A percentile compares a stretch with the other conserved stretches of the same genome.
Evolutionary conservation across 1,139 yeast genomes (phyloP).

Genomic region (Yamadazyma diddensiae): DNA sequence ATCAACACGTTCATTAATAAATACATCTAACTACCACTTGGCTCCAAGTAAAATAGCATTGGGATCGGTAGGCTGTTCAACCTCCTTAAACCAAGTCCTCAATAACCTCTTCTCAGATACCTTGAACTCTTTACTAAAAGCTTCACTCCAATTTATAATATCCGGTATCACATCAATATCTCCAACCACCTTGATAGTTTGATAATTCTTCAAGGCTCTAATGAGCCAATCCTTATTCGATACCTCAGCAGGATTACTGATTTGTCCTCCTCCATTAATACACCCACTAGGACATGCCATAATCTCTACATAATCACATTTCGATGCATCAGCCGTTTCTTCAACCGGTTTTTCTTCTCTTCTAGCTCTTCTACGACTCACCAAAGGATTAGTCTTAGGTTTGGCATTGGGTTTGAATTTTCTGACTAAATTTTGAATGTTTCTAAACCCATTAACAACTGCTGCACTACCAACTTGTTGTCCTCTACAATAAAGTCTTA

Average conservation of each 20-base stretch:
- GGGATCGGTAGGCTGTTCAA: slow-evolving; percentile 52
- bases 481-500: slow-evolving; percentile 42
- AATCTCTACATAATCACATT: slow-evolving; percentile 83
- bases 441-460: slow-evolving; percentile 86
- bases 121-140: slow-evolving; percentile 30
- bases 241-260: slow-evolving; percentile 44
- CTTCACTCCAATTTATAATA: slow-evolving; percentile 28
- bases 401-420: slow-evolving; percentile 54
- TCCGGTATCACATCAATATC: slow-evolving; percentile 8
- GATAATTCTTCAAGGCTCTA: slow-evolving; percentile 29
- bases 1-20: slow-evolving; percentile 2
- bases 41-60: slow-evolving; percentile 41
- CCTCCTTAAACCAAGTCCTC: slow-evolving; percentile 47
- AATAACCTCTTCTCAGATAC: slow-evolving; percentile 37
- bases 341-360: slow-evolving; percentile 27
- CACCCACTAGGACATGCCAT: slow-evolving; percentile 99
- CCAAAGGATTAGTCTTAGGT: slow-evolving; percentile 4
- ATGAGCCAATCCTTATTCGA: slow-evolving; percentile 43
- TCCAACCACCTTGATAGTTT: slow-evolving; percentile 19
- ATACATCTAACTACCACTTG: slow-evolving; percentile 32
- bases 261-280: slow-evolving; percentile 95
- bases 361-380: slow-evolving; percentile 39
- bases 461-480: slow-evolving; percentile 61
- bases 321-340: slow-evolving; percentile 55
- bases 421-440: slow-evolving; percentile 89